Evolutionary conservation across 176 grass and related monocot genomes (phyloP), one percentile per base, ranked within the genome.

Genomic region (Eleusine coracana): DNA sequence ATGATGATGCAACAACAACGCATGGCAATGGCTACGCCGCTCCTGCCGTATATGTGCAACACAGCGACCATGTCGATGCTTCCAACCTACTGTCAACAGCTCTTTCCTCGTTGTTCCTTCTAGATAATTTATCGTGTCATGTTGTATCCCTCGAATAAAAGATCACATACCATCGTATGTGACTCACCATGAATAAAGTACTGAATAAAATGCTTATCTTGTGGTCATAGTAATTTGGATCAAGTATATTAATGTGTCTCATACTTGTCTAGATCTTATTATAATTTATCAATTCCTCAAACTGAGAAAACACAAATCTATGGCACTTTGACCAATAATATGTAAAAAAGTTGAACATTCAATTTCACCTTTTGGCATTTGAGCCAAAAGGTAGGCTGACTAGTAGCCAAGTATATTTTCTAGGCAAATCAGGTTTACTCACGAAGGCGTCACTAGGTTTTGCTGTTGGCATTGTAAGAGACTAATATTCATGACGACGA

Each of bases 131-230:
- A 27, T 62, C 38, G 13, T 62, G 0, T 28, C 5, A 6, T 59
- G 8, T 63, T 63, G 75, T 63, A 77, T 25, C 23, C 1, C 14
- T 45, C 18, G 14, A 63, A 44, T 37, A 74, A 74, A 74, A 9
- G 13, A 16, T 77, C 75, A 45, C 14, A 63, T 5, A 44, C 75
- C 56, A 77, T 77, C 56, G 56, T 63, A n/a, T 63, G 58, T 77
- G 75, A 45, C n/a, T 23, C 54, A 76, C 6, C 12, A 25, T 38
- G 40, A 76, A 76, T 41, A 76, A 76, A 54, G 10, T 14, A 1
- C 0, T 52, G 27, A 37, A 38, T 37, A 38, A 38, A 4, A 3
- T 74, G 29, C 16, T 11, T 36, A 18, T 73, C 16, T 54, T 50
- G 7, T 49, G 44, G 18, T n/a, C 11, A 54, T 34, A 34, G 31